Conservation (phyloP, 2,329 filamentous ascomycete species). For the Penicillium glabrum region DNA sequence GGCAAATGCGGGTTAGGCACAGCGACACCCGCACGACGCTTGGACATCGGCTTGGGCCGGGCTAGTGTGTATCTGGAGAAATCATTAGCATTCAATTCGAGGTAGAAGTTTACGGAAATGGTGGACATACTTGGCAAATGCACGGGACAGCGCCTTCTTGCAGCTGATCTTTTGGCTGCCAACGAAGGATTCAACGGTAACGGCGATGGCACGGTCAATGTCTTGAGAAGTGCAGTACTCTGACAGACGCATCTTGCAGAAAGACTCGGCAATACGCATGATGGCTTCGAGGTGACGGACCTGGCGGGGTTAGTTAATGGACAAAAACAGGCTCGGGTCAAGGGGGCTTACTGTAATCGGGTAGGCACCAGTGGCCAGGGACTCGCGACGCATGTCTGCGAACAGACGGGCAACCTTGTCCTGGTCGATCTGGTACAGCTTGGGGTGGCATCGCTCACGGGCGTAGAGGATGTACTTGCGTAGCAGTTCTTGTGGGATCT, state of each 20-base stretch:
- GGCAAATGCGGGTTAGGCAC: slow-evolving; percentile 31
- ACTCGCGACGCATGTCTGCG: slow-evolving; percentile 93
- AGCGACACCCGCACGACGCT: slow-evolving; percentile 37
- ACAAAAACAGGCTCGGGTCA: not conserved
- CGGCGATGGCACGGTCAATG: slow-evolving; percentile 94
- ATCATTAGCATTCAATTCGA: slow-evolving; percentile 6
- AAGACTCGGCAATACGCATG: slow-evolving; percentile 89
- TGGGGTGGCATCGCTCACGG: slow-evolving; percentile 82
- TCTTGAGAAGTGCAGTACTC: slow-evolving; percentile 89
- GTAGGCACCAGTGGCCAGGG: slow-evolving; percentile 89
- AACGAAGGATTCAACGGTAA: slow-evolving; percentile 94
- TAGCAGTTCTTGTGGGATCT: slow-evolving; percentile 86
- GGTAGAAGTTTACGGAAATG: not conserved
- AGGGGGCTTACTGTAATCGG: slow-evolving; percentile 81
- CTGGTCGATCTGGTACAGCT: slow-evolving; percentile 95
- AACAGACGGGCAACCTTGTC: slow-evolving; percentile 95
- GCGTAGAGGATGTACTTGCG: slow-evolving; percentile 97
- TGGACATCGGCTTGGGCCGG: slow-evolving; percentile 41
- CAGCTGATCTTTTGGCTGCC: slow-evolving; percentile 95
- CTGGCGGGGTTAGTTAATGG: slow-evolving; percentile 46
- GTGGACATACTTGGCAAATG: slow-evolving; percentile 91
- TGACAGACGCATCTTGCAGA: slow-evolving; percentile 96
- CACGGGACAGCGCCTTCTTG: slow-evolving; percentile 90
- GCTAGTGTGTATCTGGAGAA: slow-evolving; percentile 38
- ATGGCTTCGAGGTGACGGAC: slow-evolving; percentile 97